These are phyloP conservation scores for Biscogniauxia mediterranea DNA, from an alignment of 2,329 filamentous ascomycete species.

Conservation along the genomic window DNA sequence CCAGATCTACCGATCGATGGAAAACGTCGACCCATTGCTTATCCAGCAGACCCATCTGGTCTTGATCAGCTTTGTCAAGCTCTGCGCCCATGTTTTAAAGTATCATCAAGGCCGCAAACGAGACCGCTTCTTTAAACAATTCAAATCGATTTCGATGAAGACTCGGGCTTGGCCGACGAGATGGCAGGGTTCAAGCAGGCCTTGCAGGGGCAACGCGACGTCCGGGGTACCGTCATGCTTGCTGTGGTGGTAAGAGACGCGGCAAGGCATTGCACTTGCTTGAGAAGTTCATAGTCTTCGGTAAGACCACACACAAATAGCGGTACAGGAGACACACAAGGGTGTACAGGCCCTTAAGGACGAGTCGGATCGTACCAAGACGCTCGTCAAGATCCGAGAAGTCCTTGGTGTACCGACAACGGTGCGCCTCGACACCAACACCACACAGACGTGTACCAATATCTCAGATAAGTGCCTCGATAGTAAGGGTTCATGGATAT, in stretches of 20 bases:
- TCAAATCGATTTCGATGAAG: conserved; percentile 25
- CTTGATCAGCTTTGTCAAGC: conserved; percentile 27
- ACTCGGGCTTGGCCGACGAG: conserved; percentile 19
- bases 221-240: conserved; percentile 27
- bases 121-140: conserved; percentile 16
- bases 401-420: conserved; percentile 14
- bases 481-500: conserved; percentile 17
- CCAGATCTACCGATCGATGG: conserved; percentile 24
- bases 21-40: conserved; percentile 16
- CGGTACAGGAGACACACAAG: conserved; percentile 17
- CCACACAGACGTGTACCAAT: conserved; percentile 23
- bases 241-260: conserved; percentile 8
- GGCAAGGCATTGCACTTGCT: background rate
- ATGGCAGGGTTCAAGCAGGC: conserved; percentile 20
- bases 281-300: conserved; percentile 5
- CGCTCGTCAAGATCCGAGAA: conserved; percentile 21
- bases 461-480: conserved; percentile 11
- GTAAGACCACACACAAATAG: conserved; percentile 12
- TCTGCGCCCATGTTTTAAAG: conserved; percentile 30
- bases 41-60: conserved; percentile 18
- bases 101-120: conserved; percentile 25
- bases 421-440: conserved; percentile 22
- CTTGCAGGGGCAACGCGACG: conserved; percentile 19
- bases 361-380: conserved; percentile 19
- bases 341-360: conserved; percentile 17